Conservation (phyloP, 768 basidiomycete species). For the Nidularia pulvinata region DNA sequence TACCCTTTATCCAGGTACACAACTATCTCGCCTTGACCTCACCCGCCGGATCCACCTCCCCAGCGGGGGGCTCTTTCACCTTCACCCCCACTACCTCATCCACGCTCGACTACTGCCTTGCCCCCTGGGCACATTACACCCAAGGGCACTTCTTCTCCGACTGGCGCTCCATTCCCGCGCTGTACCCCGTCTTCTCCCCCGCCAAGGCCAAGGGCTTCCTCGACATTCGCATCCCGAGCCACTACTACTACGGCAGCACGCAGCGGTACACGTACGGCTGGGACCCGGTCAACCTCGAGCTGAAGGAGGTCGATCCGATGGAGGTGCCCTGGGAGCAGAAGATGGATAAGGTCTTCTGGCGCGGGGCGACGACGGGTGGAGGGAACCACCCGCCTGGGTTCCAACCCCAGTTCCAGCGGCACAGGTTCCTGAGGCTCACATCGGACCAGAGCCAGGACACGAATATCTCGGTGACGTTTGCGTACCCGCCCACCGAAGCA, state of each 20-base stretch:
- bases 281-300: constrained; percentile 73
- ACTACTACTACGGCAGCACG: constrained; percentile 92
- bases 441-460: too few species aligned
- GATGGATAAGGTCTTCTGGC: constrained; percentile 87
- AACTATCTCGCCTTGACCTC: constrained; percentile 13
- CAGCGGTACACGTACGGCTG: constrained; percentile 88
- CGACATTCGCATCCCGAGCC: constrained; percentile 94
- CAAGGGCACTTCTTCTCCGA: constrained; percentile 99
- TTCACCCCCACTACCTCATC: constrained; percentile 68
- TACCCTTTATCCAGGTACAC: not conserved
- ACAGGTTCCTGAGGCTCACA: constrained; percentile 40
- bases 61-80: constrained; percentile 50
- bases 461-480: constrained; percentile 48
- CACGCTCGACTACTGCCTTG: constrained; percentile 73
- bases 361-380: constrained; percentile 95
- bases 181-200: constrained; percentile 96
- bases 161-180: constrained; percentile 83
- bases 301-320: constrained; percentile 81
- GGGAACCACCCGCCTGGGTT: constrained; percentile 88
- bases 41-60: constrained; percentile 12
- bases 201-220: constrained; percentile 83
- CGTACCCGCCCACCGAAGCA: constrained; percentile 50
- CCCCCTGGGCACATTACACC: constrained; percentile 80
- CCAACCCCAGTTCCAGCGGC: constrained; percentile 81
- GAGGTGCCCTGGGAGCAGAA: constrained; percentile 91